Percentiles rank a stretch among this genome's conserved stretches.
Evolutionary conservation across 805 yeast genomes (phyloP).

Genomic region (Kodamaea hsintzibuensis): DNA sequence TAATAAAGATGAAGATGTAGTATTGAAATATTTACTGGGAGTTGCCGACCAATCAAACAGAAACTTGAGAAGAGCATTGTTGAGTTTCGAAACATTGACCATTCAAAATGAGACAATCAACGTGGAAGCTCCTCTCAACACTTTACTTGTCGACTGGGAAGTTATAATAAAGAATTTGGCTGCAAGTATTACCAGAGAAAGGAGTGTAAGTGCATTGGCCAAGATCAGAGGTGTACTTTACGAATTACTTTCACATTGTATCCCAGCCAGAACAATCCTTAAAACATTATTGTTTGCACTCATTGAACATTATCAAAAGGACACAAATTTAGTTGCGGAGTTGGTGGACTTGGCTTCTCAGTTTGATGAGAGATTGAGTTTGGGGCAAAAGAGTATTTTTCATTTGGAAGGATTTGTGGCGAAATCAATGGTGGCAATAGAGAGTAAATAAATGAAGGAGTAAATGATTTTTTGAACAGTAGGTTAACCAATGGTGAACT

Average conservation of each 20-base stretch:
- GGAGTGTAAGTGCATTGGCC: conserved; percentile 62
- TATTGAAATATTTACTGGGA: conserved; percentile 39
- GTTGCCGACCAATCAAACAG: conserved; percentile 62
- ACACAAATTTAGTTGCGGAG: conserved; percentile 35
- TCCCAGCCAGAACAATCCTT: conserved; percentile 81
- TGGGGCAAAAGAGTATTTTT: conserved; percentile 87
- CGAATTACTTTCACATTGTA: conserved; percentile 89
- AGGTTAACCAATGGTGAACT: too few relatives aligned
- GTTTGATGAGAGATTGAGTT: conserved; percentile 81
- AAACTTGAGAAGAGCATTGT: conserved; percentile 74
- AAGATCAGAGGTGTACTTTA: conserved; percentile 69
- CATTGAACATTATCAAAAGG: conserved; percentile 25
- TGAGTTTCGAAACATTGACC: conserved; percentile 79
- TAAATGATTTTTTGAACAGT: too few relatives aligned
- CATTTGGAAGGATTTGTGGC: conserved; percentile 96
- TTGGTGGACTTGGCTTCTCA: conserved; percentile 62
- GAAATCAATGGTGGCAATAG: conserved; percentile 76
- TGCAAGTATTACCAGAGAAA: conserved; percentile 53
- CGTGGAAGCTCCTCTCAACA: conserved; percentile 41
- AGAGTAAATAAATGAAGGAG: conserved; percentile 33
- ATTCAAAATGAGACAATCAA: conserved; percentile 61
- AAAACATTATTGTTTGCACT: conserved; percentile 55
- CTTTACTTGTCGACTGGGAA: conserved; percentile 87
- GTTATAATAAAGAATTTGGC: conserved; percentile 71
- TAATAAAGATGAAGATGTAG: conserved; percentile 37